Evolutionary conservation across 805 yeast genomes (phyloP).

Genomic region (Debaryomyces hansenii): DNA sequence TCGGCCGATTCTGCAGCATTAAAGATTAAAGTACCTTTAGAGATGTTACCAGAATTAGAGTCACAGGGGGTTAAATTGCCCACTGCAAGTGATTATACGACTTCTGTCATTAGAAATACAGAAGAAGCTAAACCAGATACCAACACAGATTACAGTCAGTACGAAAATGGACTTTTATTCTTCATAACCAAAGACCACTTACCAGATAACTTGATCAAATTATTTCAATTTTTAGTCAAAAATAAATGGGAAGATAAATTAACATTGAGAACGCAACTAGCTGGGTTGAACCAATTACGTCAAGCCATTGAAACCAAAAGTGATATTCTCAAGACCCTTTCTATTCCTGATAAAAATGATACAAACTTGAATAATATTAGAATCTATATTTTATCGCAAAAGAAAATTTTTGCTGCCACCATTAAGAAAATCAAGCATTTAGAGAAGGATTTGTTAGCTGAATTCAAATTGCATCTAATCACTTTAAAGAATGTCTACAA

Average conservation of each 20-base stretch:
- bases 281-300: conserved; percentile 58
- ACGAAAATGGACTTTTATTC: conserved; percentile 39
- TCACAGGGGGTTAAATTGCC: conserved; percentile 40
- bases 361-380: conserved; percentile 28
- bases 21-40: conserved; percentile 53
- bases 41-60: conserved; percentile 28
- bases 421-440: conserved; percentile 44
- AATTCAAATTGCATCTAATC: conserved; percentile 35
- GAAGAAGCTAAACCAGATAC: conserved; percentile 5
- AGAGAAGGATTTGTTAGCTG: conserved; percentile 47
- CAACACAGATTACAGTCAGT: conserved; percentile 11
- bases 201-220: conserved; percentile 46
- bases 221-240: conserved; percentile 57
- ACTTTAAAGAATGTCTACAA: conserved; percentile 61
- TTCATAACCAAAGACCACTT: conserved; percentile 33
- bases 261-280: conserved; percentile 56
- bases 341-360: conserved; percentile 16
- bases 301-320: conserved; percentile 54
- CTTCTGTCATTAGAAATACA: conserved; percentile 23
- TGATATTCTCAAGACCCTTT: conserved; percentile 30
- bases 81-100: conserved; percentile 36
- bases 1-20: conserved; percentile 59
- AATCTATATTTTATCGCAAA: conserved; percentile 51
- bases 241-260: conserved; percentile 46
- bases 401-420: conserved; percentile 42